Percentiles rank a stretch among this genome's conserved stretches.
Conservation (phyloP, 164 flowering plant species). For the Aristolochia contorta region DNA sequence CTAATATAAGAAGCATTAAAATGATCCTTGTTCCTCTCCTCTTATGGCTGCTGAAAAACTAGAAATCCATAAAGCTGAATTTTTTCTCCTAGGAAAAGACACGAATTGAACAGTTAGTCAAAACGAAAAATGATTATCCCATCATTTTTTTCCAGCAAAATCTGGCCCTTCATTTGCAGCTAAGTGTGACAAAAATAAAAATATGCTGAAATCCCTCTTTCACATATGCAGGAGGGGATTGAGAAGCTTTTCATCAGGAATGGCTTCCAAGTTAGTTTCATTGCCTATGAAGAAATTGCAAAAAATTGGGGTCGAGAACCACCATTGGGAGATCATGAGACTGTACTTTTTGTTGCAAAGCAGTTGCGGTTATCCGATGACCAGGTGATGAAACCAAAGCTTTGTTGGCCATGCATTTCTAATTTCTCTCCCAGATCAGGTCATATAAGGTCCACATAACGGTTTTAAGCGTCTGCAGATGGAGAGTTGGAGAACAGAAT, state of each 20-base stretch:
- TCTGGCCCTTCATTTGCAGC: background rate
- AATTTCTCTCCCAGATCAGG: background rate
- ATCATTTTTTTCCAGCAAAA: no score
- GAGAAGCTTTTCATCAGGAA: conserved; percentile 64
- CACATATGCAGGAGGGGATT: conserved; percentile 33
- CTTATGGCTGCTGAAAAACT: no score
- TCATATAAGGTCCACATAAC: no score
- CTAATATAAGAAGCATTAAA: no score
- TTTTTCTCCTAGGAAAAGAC: no score
- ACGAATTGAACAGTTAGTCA: no score
- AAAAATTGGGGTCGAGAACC: conserved; percentile 24
- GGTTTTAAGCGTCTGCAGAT: conserved; percentile 32
- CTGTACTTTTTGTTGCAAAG: conserved; percentile 62
- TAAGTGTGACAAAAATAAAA: no score
- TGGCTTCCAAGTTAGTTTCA: conserved; percentile 46
- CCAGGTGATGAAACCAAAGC: conserved; percentile 38
- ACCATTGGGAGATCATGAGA: conserved; percentile 20
- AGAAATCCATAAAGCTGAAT: no score
- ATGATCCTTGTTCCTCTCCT: no score
- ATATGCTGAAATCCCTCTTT: conserved; percentile 15
- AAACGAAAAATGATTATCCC: no score
- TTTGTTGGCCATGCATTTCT: background rate
- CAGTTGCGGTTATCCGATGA: conserved; percentile 78
- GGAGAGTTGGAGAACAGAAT: conserved; percentile 76
- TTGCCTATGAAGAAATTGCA: conserved; percentile 39